Evolutionary conservation across 2,329 filamentous ascomycete genomes (phyloP), one percentile per base, ranked within the genome.

Genomic region (Kalmusia sp.): DNA sequence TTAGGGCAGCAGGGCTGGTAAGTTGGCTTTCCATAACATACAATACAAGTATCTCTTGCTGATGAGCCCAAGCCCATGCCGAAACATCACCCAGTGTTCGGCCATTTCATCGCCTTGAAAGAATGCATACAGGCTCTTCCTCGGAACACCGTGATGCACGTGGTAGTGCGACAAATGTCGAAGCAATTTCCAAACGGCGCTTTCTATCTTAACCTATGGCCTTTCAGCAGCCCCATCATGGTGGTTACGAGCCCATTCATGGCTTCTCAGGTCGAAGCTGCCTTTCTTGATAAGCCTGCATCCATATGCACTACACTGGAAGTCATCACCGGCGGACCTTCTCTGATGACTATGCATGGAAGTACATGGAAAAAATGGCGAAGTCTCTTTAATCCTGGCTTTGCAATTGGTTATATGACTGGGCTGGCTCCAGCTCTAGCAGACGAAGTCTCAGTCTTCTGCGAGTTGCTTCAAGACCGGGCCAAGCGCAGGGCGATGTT

Each of bases 111-210:
- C 11, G 52, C 46, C 12, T 25, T 61, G 14, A 56, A 55, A 47
- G 33, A 53, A 41, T 41, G 25, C 37, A 52, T 56, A 9, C 31
- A 52, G 7, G 22, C 15, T 8, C 22, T 56, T 6, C 59, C 57
- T 11, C 44, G 34, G 14, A 51, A 61, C 43, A 40, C 45, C 4
- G 41, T 44, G 24, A 52, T 57, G 21, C 51, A 55, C 38, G 47
- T 52, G 7, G 48, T 50, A 6, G 37, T 62, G 11, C 37, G 33
- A 11, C 37, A 37, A 11, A 49, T 63, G 15, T 22, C 55, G 12
- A 77, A 61, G 72, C 76, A 50, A 0, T 57, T 59, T 31, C 28
- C 45, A 11, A 46, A 37, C 17, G 53, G 55, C 5, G 41, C 57
- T 21, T 60, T 63, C 45, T 62, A 60, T 19, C 44, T 63, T n/a